Base-by-base conservation (phyloP, 2,329 filamentous ascomycete genomes). In the Cephalotrichum gorgonifer region DNA sequence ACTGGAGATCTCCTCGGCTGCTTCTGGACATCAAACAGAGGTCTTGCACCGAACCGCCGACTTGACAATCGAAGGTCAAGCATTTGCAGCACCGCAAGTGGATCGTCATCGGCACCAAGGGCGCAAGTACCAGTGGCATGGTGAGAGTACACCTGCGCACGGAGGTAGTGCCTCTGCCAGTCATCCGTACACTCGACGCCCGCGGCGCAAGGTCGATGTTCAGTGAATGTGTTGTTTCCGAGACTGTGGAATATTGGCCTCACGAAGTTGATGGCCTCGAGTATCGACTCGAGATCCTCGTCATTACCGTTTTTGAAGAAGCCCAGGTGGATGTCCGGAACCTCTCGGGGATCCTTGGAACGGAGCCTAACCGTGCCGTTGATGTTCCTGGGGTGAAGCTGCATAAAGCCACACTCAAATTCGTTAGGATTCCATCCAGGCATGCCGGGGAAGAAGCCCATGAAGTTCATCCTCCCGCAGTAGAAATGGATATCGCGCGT, bases 251-350 rank as follows among this genome's bases (percentile, higher is more conserved):
- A n/a, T 28, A 27, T 58, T 49, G 9, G 50, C 42, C 35, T 38
- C 38, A 6, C 67, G 7, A 78, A 70, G 49, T 70, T 57, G 46
- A 85, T 63, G 2, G 71, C 76, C 56, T 85, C 79, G 28, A 69
- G 66, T 12, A 81, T 54, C 1, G 79, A 76, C 44, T 79, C 72
- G 8, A 76, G 57, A 44, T 78, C 71, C 17, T 39, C 35, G 6
- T 39, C n/a, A 6, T 6, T 20, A 30, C 69, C 65, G 0, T 62
- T 63, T 3, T 68, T 64, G 64, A 78, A 82, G 61, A 74, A 83
- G 60, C 79, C 77, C 66, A 81, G 85, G 45, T 68, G 67, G 54
- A 87, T 84, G 6, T 74, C 61, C 0, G 85, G 84, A 3, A 71
- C 67, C 48, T 86, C 82, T 1, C 77, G 74, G 0, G 84, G 83